Evolutionary conservation across 2,329 filamentous ascomycete genomes (phyloP).

Genomic region (Paradendryphiella salina): DNA sequence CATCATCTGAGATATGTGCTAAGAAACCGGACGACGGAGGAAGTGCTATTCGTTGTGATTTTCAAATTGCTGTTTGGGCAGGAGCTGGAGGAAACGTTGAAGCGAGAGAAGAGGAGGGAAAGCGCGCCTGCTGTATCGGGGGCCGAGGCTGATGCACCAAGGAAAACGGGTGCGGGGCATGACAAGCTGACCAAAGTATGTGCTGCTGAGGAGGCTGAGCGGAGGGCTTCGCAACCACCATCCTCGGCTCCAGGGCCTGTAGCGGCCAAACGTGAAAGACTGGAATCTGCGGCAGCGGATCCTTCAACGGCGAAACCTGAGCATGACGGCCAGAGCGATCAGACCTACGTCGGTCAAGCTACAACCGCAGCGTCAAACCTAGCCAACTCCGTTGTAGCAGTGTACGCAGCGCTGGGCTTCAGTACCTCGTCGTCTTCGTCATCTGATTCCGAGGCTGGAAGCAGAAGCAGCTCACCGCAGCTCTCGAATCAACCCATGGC

Average conservation of each 20-base stretch:
- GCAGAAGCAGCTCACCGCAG: conserved; percentile 4
- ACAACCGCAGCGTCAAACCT: conserved; percentile 21
- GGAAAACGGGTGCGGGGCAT: not conserved
- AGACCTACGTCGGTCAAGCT: conserved; percentile 14
- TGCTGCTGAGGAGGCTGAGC: conserved; percentile 3
- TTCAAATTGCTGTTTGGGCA: conserved; percentile 53
- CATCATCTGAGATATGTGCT: conserved; percentile 53
- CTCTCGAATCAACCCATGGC: conserved; percentile 15
- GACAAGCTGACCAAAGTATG: conserved; percentile 1
- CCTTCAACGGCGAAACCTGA: not conserved
- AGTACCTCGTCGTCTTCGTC: conserved; percentile 35
- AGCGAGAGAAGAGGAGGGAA: conserved; percentile 8
- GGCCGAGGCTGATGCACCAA: not conserved
- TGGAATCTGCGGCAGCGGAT: not conserved
- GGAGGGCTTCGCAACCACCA: not conserved
- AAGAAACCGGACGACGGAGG: conserved; percentile 48
- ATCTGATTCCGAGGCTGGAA: conserved; percentile 10
- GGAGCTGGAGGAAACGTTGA: conserved; percentile 45
- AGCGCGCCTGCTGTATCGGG: not conserved
- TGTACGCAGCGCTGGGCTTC: conserved; percentile 38
- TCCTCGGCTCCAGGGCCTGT: not conserved
- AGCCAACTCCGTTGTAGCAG: conserved; percentile 34
- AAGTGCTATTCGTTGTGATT: conserved; percentile 51
- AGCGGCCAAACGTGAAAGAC: not conserved
- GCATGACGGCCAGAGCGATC: conserved; percentile 8